Base-by-base conservation (phyloP, 2,329 filamentous ascomycete genomes). In the Cladobotryum protrusum region DNA sequence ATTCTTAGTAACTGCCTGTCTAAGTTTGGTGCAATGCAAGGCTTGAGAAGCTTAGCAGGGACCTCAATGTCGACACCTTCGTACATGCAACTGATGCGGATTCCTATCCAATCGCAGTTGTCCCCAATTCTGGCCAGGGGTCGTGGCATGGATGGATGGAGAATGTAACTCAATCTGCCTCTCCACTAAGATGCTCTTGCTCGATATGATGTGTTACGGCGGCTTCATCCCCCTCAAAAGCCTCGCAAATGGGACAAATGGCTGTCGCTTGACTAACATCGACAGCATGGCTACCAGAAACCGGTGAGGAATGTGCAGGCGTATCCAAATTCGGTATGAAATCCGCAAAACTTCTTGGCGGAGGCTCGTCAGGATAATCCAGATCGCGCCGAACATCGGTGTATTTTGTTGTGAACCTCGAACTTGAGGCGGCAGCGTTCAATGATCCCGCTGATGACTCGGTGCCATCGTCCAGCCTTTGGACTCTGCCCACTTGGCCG, bases 401-500 rank as follows among this genome's bases (percentile, higher is more conserved):
- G 45, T 67, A 67, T 39, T 58, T 59, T 49, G 57, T 59, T 19
- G 56, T 66, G 55, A 66, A 58, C 54, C 64, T 52, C 49, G 61
- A 46, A 40, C 55, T 40, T 44, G 48, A 49, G 6, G 45, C 4
- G 12, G 40, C 18, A 13, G 39, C 4, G 15, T 44, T 46, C 32
- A 50, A 32, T 44, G 48, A 20, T 14, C 43, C 33, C 37, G 53
- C 33, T 18, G 47, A 42, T 39, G 50, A 42, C 17, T 41, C 15
- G 17, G 47, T 32, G 2, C 43, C 54, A 41, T 62, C 48, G 14
- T 67, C 71, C 65, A 88, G 75, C 41, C 75, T 72, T 66, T 91
- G 87, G 24, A 92, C 87, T 14, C 87, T 72, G 2, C 87, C 87
- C 3, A 92, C 79, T 20, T 85, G 75, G 1, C 87, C 87, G 63